Conservation (phyloP, 768 basidiomycete species). For the Tremella mesenterica region DNA sequence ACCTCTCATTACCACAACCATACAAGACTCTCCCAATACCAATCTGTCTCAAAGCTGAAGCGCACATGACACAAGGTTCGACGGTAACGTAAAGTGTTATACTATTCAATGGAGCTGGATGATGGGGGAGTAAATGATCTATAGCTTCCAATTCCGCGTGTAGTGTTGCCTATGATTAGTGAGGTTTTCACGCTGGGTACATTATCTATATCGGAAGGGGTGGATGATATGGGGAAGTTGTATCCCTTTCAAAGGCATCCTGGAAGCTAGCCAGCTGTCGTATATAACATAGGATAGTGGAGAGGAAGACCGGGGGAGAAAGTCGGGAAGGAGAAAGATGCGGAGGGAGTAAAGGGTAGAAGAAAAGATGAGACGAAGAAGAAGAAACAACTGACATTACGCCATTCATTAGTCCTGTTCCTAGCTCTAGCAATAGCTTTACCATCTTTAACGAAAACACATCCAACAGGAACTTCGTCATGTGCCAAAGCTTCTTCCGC, state of each 20-base stretch:
- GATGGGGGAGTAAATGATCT: constrained; percentile 67
- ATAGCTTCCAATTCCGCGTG: constrained; percentile 98
- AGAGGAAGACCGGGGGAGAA: not conserved
- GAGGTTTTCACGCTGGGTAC: not conserved
- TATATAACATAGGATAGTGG: not conserved
- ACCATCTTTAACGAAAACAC: constrained; percentile 79
- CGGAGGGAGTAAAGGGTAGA: not conserved
- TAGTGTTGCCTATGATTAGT: constrained; percentile 85
- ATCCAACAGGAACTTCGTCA: constrained; percentile 91
- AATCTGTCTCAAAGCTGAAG: constrained; percentile 84
- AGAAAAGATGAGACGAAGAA: not conserved
- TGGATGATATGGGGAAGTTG: no score
- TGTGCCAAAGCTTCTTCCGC: constrained; percentile 66
- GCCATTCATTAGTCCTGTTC: constrained; percentile 87
- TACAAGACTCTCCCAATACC: constrained; percentile 85
- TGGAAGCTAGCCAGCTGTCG: no score
- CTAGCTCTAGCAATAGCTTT: constrained; percentile 71
- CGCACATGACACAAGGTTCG: constrained; percentile 99
- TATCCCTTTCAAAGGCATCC: no score
- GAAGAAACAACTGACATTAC: constrained; percentile 57
- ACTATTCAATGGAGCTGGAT: constrained; percentile 58
- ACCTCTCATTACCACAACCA: constrained; percentile 90
- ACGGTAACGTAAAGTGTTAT: constrained; percentile 95
- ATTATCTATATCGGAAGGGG: no score
- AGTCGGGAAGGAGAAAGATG: not conserved